Evolutionary conservation across 768 basidiomycete genomes (phyloP), one percentile per base, ranked within the genome.

Genomic region (Guyanaporus albipodus): DNA sequence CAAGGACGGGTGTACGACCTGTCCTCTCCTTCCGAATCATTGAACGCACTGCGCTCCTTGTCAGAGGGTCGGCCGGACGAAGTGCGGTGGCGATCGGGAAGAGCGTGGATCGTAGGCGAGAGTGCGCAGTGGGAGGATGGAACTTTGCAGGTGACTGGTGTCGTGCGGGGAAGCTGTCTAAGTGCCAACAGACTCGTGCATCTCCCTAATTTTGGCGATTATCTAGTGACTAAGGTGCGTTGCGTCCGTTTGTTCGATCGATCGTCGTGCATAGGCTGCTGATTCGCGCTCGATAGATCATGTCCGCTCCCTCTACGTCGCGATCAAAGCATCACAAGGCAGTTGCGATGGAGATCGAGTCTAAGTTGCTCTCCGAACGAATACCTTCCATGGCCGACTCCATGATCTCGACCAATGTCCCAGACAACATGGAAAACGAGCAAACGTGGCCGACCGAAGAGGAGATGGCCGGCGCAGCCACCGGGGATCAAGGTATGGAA

Each of bases 371-470:
- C 14, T 85, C 83, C 0, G 82, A 85, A 57, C 83, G 85, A 0
- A 70, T 78, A 41, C 59, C 73, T 1, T 74, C 79, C 0, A 73
- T 80, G 1, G 88, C 86, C 1, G 94, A 97, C 64, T 92, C 92
- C 6, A 70, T 97, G 39, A 78, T 89, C 11, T 92, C 91, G 2
- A 84, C 78, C 40, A 93, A 95, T 63, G 82, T 88, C 19, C 89
- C 87, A 4, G 93, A 97, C 58, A 84, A 90, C 46, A 76, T 96
- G 67, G 81, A 77, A 28, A 96, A 95, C 62, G 95, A 99, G 59
- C 95, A 99, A 66, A 99, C 95, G 0, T 97, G 95, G 94, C 95
- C 95, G 1, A 95, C 92, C 0, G 92, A 97, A 63, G 95, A 97
- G 60, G 95, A 97, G 64, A 90, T 97, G 84, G 72, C 71, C 18